These are phyloP conservation scores for Raphanus hybrid DNA, from an alignment of 441 rosid genomes.

Conservation along the genomic window DNA sequence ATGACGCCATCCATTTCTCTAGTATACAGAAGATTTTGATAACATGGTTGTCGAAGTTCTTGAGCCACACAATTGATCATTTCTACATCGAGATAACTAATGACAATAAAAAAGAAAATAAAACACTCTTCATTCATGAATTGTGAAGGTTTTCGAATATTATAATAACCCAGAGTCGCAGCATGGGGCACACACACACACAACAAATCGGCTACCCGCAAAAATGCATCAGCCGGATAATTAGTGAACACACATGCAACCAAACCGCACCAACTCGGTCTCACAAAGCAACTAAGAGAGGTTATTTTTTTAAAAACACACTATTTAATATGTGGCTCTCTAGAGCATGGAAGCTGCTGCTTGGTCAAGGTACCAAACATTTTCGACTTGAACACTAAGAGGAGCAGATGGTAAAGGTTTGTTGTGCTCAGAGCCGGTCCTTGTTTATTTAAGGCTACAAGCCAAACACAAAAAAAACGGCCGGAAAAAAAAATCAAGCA, in stretches of 20 bases:
- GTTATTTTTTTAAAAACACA: no score
- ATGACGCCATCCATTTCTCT: background rate
- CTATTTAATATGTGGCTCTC: no score
- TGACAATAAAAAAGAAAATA: background rate
- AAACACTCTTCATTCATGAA: background rate
- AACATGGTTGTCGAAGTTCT: background rate
- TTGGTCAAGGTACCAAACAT: no score
- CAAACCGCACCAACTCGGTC: background rate
- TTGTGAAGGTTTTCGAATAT: background rate
- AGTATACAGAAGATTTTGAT: background rate
- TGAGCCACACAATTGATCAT: background rate
- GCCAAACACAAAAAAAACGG: no score
- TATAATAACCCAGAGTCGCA: no score
- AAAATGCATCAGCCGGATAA: background rate
- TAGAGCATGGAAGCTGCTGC: no score
- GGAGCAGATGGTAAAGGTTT: slow-evolving; percentile 51
- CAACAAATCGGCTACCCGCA: no score
- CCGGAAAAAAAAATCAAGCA: no score
- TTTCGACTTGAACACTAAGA: slow-evolving; percentile 30
- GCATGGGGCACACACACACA: no score
- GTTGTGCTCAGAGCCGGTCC: no score
- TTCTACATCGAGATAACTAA: background rate
- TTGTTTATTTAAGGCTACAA: no score
- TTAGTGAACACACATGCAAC: background rate
- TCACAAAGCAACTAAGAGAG: background rate